A percentile compares a stretch with the other conserved stretches of the same genome.
These are phyloP conservation scores for Chlorella variabilis DNA, from an alignment of 163 green algal genomes.

Conservation along the genomic window DNA sequence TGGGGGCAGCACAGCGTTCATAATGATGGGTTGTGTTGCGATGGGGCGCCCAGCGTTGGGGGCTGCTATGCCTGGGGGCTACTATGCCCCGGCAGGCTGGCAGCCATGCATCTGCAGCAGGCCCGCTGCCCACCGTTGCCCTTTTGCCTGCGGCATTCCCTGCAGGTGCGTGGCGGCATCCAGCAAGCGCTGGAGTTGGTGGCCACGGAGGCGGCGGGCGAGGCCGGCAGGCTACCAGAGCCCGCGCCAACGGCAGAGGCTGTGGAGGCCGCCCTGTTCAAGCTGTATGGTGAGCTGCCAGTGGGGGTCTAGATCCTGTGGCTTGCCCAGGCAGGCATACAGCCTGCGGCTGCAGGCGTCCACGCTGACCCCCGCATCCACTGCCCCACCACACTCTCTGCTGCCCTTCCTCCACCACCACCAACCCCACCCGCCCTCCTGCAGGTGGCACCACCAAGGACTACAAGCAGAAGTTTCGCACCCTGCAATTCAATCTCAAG, in stretches of 20 bases:
- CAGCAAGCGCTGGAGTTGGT: constrained; percentile 52
- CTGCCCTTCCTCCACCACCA: not conserved
- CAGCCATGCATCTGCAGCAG: too few species aligned
- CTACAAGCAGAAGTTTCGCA: constrained; percentile 86
- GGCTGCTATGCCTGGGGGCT: too few species aligned
- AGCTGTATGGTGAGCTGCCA: constrained; percentile 41
- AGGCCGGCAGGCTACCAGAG: not conserved
- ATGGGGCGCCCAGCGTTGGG: too few species aligned
- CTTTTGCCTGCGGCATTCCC: not conserved
- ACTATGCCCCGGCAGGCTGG: too few species aligned
- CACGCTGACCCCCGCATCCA: too few species aligned
- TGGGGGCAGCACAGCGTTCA: not conserved
- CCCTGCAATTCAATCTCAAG: constrained; percentile 91
- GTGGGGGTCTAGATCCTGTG: not conserved
- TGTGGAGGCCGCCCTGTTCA: constrained; percentile 37
- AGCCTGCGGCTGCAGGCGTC: too few species aligned
- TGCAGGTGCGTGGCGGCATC: constrained; percentile 48
- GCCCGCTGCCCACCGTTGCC: too few species aligned
- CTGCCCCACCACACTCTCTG: too few species aligned
- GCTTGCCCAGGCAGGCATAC: too few species aligned
- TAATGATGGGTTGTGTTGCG: too few species aligned
- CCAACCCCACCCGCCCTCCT: not conserved
- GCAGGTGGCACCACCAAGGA: constrained; percentile 68
- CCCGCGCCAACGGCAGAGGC: constrained; percentile 22
- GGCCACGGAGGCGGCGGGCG: constrained; percentile 33